A percentile compares a stretch with the other conserved stretches of the same genome.
phyloP scores from a whole-genome alignment of 805 yeast species.

The Myxozyma udenii region DNA sequence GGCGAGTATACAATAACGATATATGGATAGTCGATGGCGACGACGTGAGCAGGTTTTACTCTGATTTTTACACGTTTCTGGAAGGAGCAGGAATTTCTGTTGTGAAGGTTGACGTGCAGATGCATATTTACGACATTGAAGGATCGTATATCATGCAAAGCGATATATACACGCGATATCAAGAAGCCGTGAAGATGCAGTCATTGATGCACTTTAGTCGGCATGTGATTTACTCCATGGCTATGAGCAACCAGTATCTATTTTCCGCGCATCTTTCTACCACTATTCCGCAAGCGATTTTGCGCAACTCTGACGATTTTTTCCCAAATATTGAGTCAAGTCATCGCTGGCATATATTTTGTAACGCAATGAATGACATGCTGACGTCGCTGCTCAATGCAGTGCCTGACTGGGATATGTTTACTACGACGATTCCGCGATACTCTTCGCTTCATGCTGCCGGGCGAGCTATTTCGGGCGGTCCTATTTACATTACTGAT shows the following conservation, averaged over 20 bases:
- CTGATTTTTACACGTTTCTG: conserved; percentile 34
- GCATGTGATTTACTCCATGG: conserved; percentile 36
- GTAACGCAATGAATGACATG: conserved; percentile 32
- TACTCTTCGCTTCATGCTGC: conserved; percentile 35
- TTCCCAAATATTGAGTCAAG: conserved; percentile 34
- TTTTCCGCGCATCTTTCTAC: conserved; percentile 18
- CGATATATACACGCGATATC: conserved; percentile 29
- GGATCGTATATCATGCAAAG: conserved; percentile 25
- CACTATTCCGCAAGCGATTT: conserved; percentile 28
- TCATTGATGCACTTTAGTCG: conserved; percentile 31
- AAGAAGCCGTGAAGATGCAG: conserved; percentile 31
- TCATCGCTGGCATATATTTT: conserved; percentile 36
- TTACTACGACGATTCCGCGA: conserved; percentile 31
- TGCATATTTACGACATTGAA: conserved; percentile 33
- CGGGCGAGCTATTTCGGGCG: conserved; percentile 36
- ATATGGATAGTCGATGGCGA: conserved; percentile 18
- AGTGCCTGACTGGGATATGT: conserved; percentile 37
- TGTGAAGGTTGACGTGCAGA: conserved; percentile 35
- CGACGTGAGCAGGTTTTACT: conserved; percentile 31
- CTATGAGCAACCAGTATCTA: conserved; percentile 33
- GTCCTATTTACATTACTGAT: conserved; percentile 37
- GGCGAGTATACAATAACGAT: conserved; percentile 13
- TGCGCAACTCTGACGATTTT: conserved; percentile 37
- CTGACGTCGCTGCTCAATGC: conserved; percentile 32
- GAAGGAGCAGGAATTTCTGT: conserved; percentile 31